Conservation (phyloP, 805 yeast species). For the Candida broadrunensis region DNA sequence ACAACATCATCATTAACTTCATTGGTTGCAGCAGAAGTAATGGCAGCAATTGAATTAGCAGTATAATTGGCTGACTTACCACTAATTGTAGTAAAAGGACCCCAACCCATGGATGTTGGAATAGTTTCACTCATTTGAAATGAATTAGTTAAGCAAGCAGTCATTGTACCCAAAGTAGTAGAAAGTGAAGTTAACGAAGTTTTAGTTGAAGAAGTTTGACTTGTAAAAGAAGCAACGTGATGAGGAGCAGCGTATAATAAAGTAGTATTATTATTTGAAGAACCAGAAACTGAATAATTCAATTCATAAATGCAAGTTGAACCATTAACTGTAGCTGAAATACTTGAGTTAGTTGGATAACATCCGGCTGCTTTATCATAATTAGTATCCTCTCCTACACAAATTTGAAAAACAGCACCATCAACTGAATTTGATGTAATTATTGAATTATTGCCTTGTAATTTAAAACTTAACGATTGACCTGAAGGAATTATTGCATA, state of each 20-base stretch:
- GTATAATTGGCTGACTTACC: conserved; percentile 11
- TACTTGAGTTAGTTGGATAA: conserved; percentile 48
- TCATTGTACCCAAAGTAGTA: conserved; percentile 47
- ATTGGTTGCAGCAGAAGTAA: conserved; percentile 10
- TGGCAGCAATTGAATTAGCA: conserved; percentile 8
- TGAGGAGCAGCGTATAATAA: conserved; percentile 70
- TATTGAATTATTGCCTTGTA: conserved; percentile 15
- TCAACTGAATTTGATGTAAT: conserved; percentile 14
- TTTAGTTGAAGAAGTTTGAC: conserved; percentile 20
- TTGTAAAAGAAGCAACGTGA: conserved; percentile 46
- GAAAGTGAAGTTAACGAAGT: conserved; percentile 44
- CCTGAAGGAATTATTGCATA: conserved; percentile 16
- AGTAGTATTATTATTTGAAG: conserved; percentile 40
- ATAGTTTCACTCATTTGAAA: conserved; percentile 42
- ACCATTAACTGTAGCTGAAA: conserved; percentile 30
- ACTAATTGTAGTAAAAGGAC: conserved; percentile 28
- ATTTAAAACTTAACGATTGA: conserved; percentile 26
- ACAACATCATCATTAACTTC: conserved; percentile 17
- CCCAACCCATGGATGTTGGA: conserved; percentile 44
- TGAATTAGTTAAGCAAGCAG: conserved; percentile 40
- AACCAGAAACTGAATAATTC: conserved; percentile 42
- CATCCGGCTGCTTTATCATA: conserved; percentile 66
- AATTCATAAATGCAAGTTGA: conserved; percentile 35
- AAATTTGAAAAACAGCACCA: conserved; percentile 22
- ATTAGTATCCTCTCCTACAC: conserved; percentile 21